phyloP scores from a whole-genome alignment of 352 stramenopile genomes.

The Globisporangium recalcitrans region DNA sequence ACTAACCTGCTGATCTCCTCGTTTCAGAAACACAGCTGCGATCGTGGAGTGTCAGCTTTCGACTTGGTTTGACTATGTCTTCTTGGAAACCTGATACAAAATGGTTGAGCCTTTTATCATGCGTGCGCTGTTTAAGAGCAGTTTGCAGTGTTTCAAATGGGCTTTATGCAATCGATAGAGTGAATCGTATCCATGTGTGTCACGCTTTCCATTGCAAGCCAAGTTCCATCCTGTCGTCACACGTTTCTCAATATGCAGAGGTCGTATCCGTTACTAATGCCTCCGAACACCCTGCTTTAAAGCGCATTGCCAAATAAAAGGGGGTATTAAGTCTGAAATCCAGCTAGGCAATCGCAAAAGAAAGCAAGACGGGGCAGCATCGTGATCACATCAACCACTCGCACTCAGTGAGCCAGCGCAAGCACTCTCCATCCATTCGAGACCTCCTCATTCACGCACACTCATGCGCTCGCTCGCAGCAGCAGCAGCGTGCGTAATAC shows the following conservation, averaged over 20 bases:
- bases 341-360: slow-evolving; percentile 8
- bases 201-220: not conserved
- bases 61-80: not conserved
- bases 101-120: not conserved
- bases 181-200: not conserved
- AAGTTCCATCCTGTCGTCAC: not conserved
- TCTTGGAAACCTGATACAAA: not conserved
- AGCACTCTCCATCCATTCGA: slow-evolving; percentile 2
- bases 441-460: too few species aligned
- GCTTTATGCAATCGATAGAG: not conserved
- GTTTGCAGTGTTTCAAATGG: not conserved
- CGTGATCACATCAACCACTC: not conserved
- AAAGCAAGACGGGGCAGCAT: slow-evolving; percentile 12
- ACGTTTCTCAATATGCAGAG: slow-evolving; percentile 1
- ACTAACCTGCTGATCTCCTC: not conserved
- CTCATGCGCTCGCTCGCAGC: not conserved
- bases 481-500: too few species aligned
- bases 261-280: not conserved
- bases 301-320: not conserved
- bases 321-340: not conserved
- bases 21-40: not conserved
- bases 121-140: not conserved
- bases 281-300: not conserved
- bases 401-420: not conserved
- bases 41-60: not conserved